Base-by-base conservation (phyloP, 2,329 filamentous ascomycete genomes). In the Ophiostoma fasciatum region DNA sequence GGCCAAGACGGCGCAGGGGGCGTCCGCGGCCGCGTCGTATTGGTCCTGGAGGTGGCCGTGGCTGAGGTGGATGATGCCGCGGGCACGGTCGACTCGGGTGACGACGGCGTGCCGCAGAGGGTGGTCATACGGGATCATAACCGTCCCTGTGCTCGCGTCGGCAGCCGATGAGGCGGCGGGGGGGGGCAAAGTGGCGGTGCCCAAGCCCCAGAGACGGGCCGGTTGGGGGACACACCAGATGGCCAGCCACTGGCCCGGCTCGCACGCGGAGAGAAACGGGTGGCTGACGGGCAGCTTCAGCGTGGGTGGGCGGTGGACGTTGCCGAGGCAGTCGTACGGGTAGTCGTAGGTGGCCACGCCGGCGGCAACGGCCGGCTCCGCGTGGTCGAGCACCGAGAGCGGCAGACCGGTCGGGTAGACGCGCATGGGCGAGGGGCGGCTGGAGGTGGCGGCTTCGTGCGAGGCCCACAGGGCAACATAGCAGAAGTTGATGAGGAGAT, bases 401-500 rank as follows among this genome's bases (percentile, higher is more conserved):
- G 21, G 22, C 13, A 38, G 22, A 6, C 23, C 28, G 7, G 27
- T 14, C 4, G 31, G 33, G 12, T 28, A 32, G 37, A 22, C 7
- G 10, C 9, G 10, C 6, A 12, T 46, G 17, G 33, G 6, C 7
- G 28, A n/a, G n/a, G 28, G 6, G 26, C 22, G 19, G 11, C 9
- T 1, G 1, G 8, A 8, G 10, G 8, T n/a, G 42, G 11, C 33
- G 42, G 9, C 7, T n/a, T n/a, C n/a, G n/a, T n/a, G n/a, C n/a
- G 40, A 39, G 6, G 75, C n/a, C 12, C 14, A n/a, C 26, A 43
- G 22, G 62, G 31, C 74, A 11, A 60, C 51, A 49, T 85, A 90
- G 52, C 83, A 87, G 50, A 94, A 82, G 53, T 75, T 87, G 31
- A 92, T 58, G 1, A 94, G 66, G 2, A 94, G 63, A 50, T 94